Evolutionary conservation across 306 rosid species (phyloP), one percentile per base, ranked within the genome.

Genomic region (Canavalia ensiformis): DNA sequence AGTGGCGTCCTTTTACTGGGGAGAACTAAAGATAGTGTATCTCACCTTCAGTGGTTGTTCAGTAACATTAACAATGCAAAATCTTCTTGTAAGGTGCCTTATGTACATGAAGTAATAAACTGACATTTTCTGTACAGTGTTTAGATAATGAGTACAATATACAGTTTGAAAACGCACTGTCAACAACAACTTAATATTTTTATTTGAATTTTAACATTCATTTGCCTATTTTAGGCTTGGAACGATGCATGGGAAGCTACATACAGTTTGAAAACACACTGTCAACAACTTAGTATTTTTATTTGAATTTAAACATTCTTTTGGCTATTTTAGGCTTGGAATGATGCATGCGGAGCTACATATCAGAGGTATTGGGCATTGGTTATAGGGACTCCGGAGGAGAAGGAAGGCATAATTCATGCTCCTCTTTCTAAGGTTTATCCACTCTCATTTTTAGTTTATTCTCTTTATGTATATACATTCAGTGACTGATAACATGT

Each of bases 391-490:
- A 87, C 88, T 69, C 99, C 98, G 34, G 86, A 68, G 74, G 94
- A 93, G 88, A 95, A 87, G 79, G 97, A 93, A 84, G 99, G 99
- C 69, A 35, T 91, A 68, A 90, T 93, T 56, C 86, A 77, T 51
- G 97, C 97, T 74, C 97, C 99, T 76, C 92, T 95, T 68, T 80
- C 94, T n/a, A 95, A 95, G 99, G 99, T 95, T 73, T 76, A 63
- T 66, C 46, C 72, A 54, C 79, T 67, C 75, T 81, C 41, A 74
- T 9, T 56, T 78, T 55, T 79, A 54, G 46, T 74, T 73, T 12
- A 44, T 42, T 81, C 7, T 54, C 7, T 54, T 4, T 54, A 1
- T 51, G 35, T 75, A 60, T 68, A 13, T 74, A 45, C 58, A 50
- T 84, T 56, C 65, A 39, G 10, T 64, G 52, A 39, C 7, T 64